Conservation (phyloP, 306 rosid genomes). For the Albizia julibrissin region DNA sequence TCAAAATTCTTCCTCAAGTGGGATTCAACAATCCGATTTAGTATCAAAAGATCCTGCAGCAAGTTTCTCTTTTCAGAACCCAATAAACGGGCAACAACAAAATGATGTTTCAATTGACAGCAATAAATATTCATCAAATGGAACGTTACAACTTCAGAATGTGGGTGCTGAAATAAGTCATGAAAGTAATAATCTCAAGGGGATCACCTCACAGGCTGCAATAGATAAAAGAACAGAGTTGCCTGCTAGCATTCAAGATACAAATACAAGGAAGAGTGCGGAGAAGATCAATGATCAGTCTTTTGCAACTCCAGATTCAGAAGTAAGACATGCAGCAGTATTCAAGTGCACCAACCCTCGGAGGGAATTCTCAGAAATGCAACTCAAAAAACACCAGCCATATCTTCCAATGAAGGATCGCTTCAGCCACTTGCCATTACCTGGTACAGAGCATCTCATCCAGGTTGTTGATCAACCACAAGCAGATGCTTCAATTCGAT, state of each 20-base stretch:
- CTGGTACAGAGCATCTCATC: constrained; percentile 35
- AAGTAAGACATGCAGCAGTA: constrained; percentile 41
- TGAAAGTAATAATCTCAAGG: constrained; percentile 52
- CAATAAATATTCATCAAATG: constrained; percentile 42
- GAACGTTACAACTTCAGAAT: constrained; percentile 42
- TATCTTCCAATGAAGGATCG: constrained; percentile 42
- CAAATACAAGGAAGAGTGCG: constrained; percentile 34
- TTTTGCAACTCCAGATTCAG: constrained; percentile 49
- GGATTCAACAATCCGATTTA: constrained; percentile 51
- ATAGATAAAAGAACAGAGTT: constrained; percentile 41
- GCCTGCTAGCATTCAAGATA: constrained; percentile 41
- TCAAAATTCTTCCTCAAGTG: constrained; percentile 51
- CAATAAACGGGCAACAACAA: constrained; percentile 47
- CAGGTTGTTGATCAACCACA: constrained; percentile 49
- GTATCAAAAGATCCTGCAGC: constrained; percentile 53
- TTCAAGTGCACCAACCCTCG: constrained; percentile 50
- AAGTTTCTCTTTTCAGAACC: constrained; percentile 47
- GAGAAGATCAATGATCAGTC: constrained; percentile 41
- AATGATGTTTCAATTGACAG: constrained; percentile 51
- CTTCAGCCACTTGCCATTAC: constrained; percentile 55
- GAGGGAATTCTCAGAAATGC: constrained; percentile 42
- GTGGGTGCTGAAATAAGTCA: constrained; percentile 34
- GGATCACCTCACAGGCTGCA: constrained; percentile 43
- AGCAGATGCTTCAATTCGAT: constrained; percentile 44
- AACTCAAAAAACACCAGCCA: constrained; percentile 51